Conservation (phyloP, 169 alveolate species). For the Toxoplasma gondii region DNA sequence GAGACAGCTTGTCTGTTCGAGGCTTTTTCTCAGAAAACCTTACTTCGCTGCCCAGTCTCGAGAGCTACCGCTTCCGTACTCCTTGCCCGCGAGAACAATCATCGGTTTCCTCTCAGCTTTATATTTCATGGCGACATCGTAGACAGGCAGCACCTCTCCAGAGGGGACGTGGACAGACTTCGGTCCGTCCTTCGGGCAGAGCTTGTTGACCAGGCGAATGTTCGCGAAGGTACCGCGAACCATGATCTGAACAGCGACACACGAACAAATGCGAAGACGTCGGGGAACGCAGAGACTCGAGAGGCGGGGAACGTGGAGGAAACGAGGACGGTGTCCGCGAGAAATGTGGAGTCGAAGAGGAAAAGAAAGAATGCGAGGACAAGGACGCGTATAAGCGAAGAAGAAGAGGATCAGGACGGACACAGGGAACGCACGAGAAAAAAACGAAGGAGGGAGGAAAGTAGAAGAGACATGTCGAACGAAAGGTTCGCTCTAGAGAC, state of each 20-base stretch:
- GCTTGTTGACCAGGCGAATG: slow-evolving; percentile 92
- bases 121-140: slow-evolving; percentile 87
- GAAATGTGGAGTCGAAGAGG: no score
- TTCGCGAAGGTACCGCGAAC: slow-evolving; percentile 97
- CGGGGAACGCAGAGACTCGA: no score
- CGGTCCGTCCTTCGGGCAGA: slow-evolving; percentile 87
- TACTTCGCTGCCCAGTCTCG: slow-evolving; percentile 98
- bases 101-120: slow-evolving; percentile 70
- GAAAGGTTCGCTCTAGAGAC: not conserved
- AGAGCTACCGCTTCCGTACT: slow-evolving; percentile 96
- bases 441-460: not conserved
- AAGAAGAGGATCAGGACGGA: not conserved
- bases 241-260: slow-evolving; percentile 80
- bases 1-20: not conserved
- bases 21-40: not conserved
- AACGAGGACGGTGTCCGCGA: not conserved
- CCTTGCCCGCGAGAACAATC: slow-evolving; percentile 93
- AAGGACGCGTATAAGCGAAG: not conserved
- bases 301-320: no score
- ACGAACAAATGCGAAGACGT: not conserved
- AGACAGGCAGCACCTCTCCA: slow-evolving; percentile 87
- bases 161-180: slow-evolving; percentile 91
- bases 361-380: not conserved
- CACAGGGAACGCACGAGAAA: not conserved
- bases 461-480: not conserved